A percentile compares a stretch with the other conserved stretches of the same genome.
Evolutionary conservation across 1,284 basidiomycete species (phyloP).

Genomic region (Cyathus pygmaeus): DNA sequence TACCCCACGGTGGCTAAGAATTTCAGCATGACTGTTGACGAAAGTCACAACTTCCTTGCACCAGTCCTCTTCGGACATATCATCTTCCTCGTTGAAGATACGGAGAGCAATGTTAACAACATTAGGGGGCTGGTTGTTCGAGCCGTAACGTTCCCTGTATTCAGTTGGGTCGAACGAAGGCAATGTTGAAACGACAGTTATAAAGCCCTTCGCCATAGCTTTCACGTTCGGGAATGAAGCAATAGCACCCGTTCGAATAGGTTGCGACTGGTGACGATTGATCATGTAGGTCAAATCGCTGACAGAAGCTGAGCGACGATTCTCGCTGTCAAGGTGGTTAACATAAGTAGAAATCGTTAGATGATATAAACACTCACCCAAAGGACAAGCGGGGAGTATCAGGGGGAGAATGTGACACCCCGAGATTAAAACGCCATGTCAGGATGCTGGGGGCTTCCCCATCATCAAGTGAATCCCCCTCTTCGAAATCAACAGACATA

Average conservation of each 20-base stretch:
- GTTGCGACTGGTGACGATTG: constrained; percentile 83
- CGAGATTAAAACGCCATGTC: constrained; percentile 95
- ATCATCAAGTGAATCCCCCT: constrained; percentile 83
- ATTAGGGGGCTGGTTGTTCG: constrained; percentile 81
- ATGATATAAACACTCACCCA: constrained; percentile 57
- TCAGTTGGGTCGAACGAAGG: constrained; percentile 79
- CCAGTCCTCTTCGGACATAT: constrained; percentile 84
- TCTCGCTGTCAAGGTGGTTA: constrained; percentile 28
- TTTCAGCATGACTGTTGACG: constrained; percentile 75
- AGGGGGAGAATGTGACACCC: constrained; percentile 84
- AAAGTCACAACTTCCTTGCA: constrained; percentile 79
- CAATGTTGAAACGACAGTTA: constrained; percentile 73
- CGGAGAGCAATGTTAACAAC: constrained; percentile 95
- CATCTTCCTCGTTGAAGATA: constrained; percentile 81
- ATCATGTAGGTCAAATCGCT: constrained; percentile 95
- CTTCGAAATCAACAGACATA: constrained; percentile 93
- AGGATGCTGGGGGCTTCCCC: constrained; percentile 83
- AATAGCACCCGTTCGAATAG: constrained; percentile 88
- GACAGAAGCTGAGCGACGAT: constrained; percentile 83
- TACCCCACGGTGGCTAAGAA: constrained; percentile 82
- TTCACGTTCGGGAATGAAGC: constrained; percentile 86
- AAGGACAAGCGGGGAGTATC: constrained; percentile 81
- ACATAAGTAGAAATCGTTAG: constrained; percentile 5
- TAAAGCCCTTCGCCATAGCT: constrained; percentile 79
- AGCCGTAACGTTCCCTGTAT: constrained; percentile 79